Base-by-base conservation (phyloP, 139 green algal species). In the Ostreobium quekettii region DNA sequence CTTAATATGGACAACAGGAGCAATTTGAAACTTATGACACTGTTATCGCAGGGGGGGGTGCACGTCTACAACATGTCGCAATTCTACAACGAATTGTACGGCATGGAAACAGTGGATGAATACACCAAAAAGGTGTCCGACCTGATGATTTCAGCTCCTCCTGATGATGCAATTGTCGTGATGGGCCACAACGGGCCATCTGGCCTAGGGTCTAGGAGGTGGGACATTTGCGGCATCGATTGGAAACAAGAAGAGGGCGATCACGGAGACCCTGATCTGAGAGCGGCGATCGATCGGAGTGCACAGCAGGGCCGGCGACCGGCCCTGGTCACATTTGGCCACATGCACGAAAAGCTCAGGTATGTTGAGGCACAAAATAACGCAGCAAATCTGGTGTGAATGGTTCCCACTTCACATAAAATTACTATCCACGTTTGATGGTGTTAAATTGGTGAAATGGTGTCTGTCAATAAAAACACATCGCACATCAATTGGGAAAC, bases 281-380 rank as follows among this genome's bases (percentile, higher is more conserved):
- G 56, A 63, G 67, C 65, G 29, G 79, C 79, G 2, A 38, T 87
- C 29, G 58, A 76, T 3, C 63, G 56, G 37, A 28, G 48, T 6
- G 47, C 1, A 7, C 19, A 58, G 24, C 2, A 39, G n/a, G 69
- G n/a, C n/a, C 59, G 69, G 47, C 32, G 38, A 46, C 70, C 62
- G 24, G 39, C 22, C 6, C 65, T 84, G 42, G 67, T 83, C 38
- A 35, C 79, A 2, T 86, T 85, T 64, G 81, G 81, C 36, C 81
- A 87, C 75, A 87, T 87, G 81, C 81, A 87, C 67, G 47, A 76
- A 29, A 60, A 66, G 58, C 66, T 81, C 2, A 42, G 46, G n/a
- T n/a, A n/a, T n/a, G n/a, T n/a, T n/a, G n/a, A n/a, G n/a, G n/a
- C n/a, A n/a, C n/a, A n/a, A n/a, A n/a, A n/a, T n/a, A n/a, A n/a